These are phyloP conservation scores for Umbellularia californica DNA, from an alignment of 164 flowering plant species.

Conservation along the genomic window DNA sequence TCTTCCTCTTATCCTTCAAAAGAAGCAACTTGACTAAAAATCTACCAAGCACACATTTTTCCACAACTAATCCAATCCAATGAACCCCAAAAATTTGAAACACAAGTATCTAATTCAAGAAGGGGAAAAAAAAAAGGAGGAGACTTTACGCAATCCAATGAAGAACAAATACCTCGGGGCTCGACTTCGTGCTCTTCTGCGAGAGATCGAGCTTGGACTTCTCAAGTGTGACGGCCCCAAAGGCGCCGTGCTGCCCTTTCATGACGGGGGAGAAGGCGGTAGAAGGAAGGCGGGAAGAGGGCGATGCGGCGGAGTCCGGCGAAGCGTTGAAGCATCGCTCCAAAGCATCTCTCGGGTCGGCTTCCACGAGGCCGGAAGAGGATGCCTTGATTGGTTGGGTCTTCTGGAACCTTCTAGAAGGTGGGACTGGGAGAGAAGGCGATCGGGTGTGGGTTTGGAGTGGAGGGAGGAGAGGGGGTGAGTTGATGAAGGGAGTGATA, in stretches of 20 bases:
- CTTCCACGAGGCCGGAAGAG: slow-evolving; percentile 38
- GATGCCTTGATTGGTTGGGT: slow-evolving; percentile 9
- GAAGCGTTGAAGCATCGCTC: slow-evolving; percentile 61
- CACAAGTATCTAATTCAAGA: not conserved
- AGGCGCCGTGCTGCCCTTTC: slow-evolving; percentile 64
- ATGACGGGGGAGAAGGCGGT: slow-evolving; percentile 36
- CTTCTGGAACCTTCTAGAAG: slow-evolving; percentile 15
- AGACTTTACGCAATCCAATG: not conserved
- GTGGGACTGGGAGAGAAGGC: not conserved
- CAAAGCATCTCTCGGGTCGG: slow-evolving; percentile 36
- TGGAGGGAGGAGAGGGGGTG: not conserved
- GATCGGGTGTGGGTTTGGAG: not conserved
- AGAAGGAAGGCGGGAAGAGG: slow-evolving; percentile 19
- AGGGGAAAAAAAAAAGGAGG: too few species aligned
- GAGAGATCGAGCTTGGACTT: slow-evolving; percentile 77
- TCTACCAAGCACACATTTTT: not conserved
- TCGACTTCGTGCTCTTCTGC: slow-evolving; percentile 41
- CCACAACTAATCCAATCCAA: not conserved
- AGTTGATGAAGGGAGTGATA: slow-evolving; percentile 6
- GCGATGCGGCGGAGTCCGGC: slow-evolving; percentile 9
- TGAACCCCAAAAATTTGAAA: not conserved
- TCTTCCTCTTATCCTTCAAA: not conserved
- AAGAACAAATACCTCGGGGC: slow-evolving; percentile 61
- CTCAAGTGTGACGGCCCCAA: slow-evolving; percentile 72
- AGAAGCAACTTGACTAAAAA: not conserved